Base-by-base conservation (phyloP, 2,329 filamentous ascomycete species). In the Aplosporella prunicola region DNA sequence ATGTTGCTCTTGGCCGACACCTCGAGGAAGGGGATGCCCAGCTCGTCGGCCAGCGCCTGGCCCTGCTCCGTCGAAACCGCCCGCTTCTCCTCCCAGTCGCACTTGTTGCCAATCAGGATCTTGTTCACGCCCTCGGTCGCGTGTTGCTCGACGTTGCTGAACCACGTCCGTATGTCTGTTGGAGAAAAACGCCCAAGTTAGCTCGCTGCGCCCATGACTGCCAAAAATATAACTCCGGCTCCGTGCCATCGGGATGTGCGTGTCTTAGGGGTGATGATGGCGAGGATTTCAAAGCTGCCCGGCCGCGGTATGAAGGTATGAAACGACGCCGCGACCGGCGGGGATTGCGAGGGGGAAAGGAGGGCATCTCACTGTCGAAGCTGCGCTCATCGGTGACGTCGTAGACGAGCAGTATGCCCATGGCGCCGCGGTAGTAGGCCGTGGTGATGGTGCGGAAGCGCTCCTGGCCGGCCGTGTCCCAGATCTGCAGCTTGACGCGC, bases 101-200 rank as follows among this genome's bases (percentile, higher is more conserved):
- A 98, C 69, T 98, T 98, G 76, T 98, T 98, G 61, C 91, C 91
- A 51, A 98, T 95, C 49, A 98, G 76, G 58, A 98, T 96, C 74
- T 96, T 98, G 78, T 96, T 95, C 58, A 98, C 91, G 55, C 91
- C 91, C 68, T 96, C 91, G 53, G 86, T 94, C 42, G 91, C 91
- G 67, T 98, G 88, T 64, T 94, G 88, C 63, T 95, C 88, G 51
- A 95, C 88, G 67, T 98, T 96, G 58, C 88, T 88, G 69, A 98
- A 98, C 91, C 91, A 98, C 49, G 91, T 96, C 57, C 88, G 82
- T 63, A 98, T 98, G 67, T 98, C 91, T 96, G 57, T 35, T n/a
- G 27, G 17, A 33, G 14, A 33, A n/a, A n/a, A n/a, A n/a, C n/a
- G n/a, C n/a, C n/a, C n/a, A n/a, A n/a, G n/a, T n/a, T n/a, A n/a